Percentiles rank a stretch among this genome's conserved stretches.
Conservation (phyloP, 1,284 basidiomycete species). For the Vanrija pseudolonga region DNA sequence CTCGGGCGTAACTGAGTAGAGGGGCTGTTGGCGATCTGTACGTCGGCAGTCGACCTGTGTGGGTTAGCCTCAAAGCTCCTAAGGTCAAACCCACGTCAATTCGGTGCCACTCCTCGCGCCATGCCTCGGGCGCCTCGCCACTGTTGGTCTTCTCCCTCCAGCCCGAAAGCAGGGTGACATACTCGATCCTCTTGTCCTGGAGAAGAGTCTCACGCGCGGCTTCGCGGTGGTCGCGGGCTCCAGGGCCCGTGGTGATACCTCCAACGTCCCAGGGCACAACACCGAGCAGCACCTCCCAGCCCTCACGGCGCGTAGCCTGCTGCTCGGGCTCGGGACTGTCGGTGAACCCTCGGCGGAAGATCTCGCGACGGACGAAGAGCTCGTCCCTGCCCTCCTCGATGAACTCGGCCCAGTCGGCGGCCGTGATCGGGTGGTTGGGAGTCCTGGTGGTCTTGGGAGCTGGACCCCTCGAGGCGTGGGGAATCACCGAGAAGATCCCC, state of each 20-base stretch:
- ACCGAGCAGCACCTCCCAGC: constrained; percentile 89
- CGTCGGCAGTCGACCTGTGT: constrained; percentile 89
- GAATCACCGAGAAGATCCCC: constrained; percentile 81
- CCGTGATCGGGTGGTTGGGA: constrained; percentile 43
- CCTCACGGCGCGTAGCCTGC: constrained; percentile 64
- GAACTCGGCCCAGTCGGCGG: constrained; percentile 38
- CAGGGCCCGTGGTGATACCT: constrained; percentile 25
- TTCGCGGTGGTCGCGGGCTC: constrained; percentile 41
- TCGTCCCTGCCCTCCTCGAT: constrained; percentile 41
- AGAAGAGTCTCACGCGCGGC: constrained; percentile 52
- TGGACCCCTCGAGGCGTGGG: constrained; percentile 33
- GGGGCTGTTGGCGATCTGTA: constrained; percentile 86
- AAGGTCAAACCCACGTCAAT: constrained; percentile 46
- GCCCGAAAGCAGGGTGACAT: constrained; percentile 64
- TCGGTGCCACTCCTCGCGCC: constrained; percentile 50
- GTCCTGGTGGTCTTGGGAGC: constrained; percentile 42
- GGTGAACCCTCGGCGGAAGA: constrained; percentile 58
- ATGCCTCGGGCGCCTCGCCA: constrained; percentile 40
- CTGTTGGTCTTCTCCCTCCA: constrained; percentile 58
- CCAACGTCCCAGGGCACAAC: constrained; percentile 75
- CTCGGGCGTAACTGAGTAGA: constrained; percentile 63
- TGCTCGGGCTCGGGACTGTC: constrained; percentile 64
- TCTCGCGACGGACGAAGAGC: constrained; percentile 38
- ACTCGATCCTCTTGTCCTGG: constrained; percentile 64
- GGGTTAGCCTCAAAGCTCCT: background rate